phyloP scores from a whole-genome alignment of 2,329 filamentous ascomycete species.

The Cladosporium halotolerans region DNA sequence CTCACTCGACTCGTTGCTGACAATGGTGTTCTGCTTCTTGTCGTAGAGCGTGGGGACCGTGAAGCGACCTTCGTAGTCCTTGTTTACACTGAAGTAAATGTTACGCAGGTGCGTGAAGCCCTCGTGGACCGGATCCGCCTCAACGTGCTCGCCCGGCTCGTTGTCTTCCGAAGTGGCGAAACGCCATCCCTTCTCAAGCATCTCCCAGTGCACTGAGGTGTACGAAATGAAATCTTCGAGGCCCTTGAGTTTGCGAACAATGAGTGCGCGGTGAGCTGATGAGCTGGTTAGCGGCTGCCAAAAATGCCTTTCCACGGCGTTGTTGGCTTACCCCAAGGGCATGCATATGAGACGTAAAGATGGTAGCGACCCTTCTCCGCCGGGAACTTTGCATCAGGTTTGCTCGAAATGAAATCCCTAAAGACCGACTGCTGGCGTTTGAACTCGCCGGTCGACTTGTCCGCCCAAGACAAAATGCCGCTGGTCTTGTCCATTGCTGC shows the following conservation, averaged over 20 bases:
- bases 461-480: constrained; percentile 28
- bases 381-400: constrained; percentile 67
- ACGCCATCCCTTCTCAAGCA: constrained; percentile 72
- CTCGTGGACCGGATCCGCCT: constrained; percentile 57
- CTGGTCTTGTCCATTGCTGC: constrained; percentile 5
- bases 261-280: constrained; percentile 74
- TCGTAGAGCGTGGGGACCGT: constrained; percentile 86
- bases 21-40: constrained; percentile 66
- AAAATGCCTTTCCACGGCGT: neutral
- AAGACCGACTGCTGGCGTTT: constrained; percentile 82
- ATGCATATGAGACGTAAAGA: constrained; percentile 89
- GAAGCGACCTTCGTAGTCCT: constrained; percentile 69
- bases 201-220: constrained; percentile 89
- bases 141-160: constrained; percentile 49
- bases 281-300: neutral
- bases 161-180: constrained; percentile 64
- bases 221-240: constrained; percentile 74
- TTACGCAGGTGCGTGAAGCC: constrained; percentile 70
- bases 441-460: constrained; percentile 76
- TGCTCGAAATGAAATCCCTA: constrained; percentile 69
- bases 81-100: constrained; percentile 70
- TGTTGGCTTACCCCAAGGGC: constrained; percentile 64
- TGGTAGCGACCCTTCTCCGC: constrained; percentile 88
- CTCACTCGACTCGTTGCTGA: constrained; percentile 87
- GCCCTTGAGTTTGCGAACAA: constrained; percentile 84